These are phyloP conservation scores for Aethionema arabicum DNA, from an alignment of 345 rosid genomes.

Conservation along the genomic window DNA sequence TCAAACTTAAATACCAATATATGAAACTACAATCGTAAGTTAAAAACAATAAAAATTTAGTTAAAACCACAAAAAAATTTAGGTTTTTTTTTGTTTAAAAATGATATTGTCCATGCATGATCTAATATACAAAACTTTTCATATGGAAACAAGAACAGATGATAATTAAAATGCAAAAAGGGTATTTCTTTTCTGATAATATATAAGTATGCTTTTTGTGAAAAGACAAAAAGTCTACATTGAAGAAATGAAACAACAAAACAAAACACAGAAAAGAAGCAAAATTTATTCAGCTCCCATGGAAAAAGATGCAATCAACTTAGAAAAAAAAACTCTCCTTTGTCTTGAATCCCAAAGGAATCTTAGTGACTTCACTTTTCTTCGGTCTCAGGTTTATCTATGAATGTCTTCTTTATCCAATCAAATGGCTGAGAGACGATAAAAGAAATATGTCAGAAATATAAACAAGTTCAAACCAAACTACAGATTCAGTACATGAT, in stretches of 20 bases:
- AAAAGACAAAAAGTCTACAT: slow-evolving; percentile 28
- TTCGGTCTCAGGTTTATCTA: slow-evolving; percentile 55
- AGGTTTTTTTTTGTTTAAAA: too few relatives aligned
- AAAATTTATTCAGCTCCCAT: slow-evolving; percentile 33
- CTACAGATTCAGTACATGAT: not conserved
- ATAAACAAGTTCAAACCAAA: slow-evolving; percentile 15
- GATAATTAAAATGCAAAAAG: slow-evolving; percentile 12
- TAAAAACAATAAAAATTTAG: too few relatives aligned
- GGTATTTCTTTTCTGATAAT: slow-evolving; percentile 27
- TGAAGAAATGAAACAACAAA: slow-evolving; percentile 32
- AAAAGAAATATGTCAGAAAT: slow-evolving; percentile 5
- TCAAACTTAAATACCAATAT: too few relatives aligned
- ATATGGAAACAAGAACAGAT: slow-evolving; percentile 6
- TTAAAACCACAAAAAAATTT: too few relatives aligned
- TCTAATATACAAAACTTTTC: slow-evolving; percentile 1
- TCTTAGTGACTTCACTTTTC: slow-evolving; percentile 33
- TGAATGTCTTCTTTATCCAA: slow-evolving; percentile 88
- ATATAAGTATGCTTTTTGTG: not conserved
- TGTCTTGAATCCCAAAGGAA: slow-evolving; percentile 6
- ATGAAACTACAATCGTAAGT: not conserved
- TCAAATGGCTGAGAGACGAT: slow-evolving; percentile 68
- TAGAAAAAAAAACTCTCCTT: slow-evolving; percentile 27
- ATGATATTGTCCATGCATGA: too few relatives aligned
- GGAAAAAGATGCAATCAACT: slow-evolving; percentile 18
- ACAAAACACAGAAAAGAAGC: slow-evolving; percentile 28